Evolutionary conservation across 2,329 filamentous ascomycete genomes (phyloP), one percentile per base, ranked within the genome.

Genomic region (Aphanocladium album): DNA sequence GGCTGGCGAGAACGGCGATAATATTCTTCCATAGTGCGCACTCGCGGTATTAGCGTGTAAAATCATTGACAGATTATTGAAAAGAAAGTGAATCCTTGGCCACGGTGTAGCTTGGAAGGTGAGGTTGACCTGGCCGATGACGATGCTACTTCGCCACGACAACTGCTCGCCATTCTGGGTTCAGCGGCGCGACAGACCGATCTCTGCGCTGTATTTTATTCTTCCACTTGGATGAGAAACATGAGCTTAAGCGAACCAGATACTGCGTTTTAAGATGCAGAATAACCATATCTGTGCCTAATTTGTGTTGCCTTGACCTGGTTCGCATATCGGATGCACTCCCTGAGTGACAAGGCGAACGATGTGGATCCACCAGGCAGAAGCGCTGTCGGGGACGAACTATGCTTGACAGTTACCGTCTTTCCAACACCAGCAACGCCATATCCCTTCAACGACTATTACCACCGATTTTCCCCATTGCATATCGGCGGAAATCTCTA

Each of bases 331-430:
- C 16, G 6, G 1, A 4, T 17, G 19, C 33, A 35, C 23, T 3
- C 17, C 6, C n/a, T 53, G 21, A 21, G 45, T 52, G 51, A 45
- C 23, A 21, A 56, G 59, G 59, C 52, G 53, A 45, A 46, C 46
- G 27, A 6, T 39, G 59, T 55, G 59, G 52, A 51, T 56, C 59
- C 59, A 50, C 51, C 58, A 61, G 59, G 59, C 59, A 61, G 59
- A 61, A 61, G 59, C 39, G 25, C 37, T 9, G 16, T 19, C 30
- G 0, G 14, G 35, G n/a, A 47, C 8, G 11, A n/a, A 37, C 16
- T 12, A 50, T 43, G 33, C 12, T 41, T 37, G 14, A 27, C 27
- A 5, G 49, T n/a, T 7, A 23, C 14, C 45, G 23, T 35, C 46
- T 45, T 52, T 41, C 14, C 14, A 5, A 14, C 47, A 37, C 33